phyloP scores from a whole-genome alignment of 2,329 filamentous ascomycete genomes.

The Bipolaris victoriae region DNA sequence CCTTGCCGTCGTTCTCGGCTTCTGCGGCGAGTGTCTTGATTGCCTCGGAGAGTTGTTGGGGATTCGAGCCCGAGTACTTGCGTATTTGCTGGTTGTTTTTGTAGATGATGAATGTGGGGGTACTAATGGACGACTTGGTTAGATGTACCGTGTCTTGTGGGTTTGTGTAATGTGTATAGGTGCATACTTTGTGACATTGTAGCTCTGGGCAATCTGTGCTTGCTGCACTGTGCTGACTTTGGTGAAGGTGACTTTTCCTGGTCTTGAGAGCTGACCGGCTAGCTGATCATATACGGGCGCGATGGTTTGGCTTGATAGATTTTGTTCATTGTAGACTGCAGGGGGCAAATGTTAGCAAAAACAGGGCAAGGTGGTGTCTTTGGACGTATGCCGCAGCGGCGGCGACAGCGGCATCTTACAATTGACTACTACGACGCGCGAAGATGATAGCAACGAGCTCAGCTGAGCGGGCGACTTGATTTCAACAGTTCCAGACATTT shows the following conservation, averaged over 20 bases:
- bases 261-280: slow-evolving; percentile 71
- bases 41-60: slow-evolving; percentile 70
- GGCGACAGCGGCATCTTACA: slow-evolving; percentile 66
- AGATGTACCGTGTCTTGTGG: slow-evolving; percentile 11
- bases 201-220: slow-evolving; percentile 73
- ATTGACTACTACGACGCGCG: slow-evolving; percentile 82
- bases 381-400: slow-evolving; percentile 8
- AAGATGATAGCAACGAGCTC: slow-evolving; percentile 69
- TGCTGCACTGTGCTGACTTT: slow-evolving; percentile 86
- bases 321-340: slow-evolving; percentile 87
- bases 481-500: slow-evolving; percentile 54
- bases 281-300: slow-evolving; percentile 83
- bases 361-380: slow-evolving; percentile 16
- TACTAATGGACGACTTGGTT: slow-evolving; percentile 51
- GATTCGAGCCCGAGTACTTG: slow-evolving; percentile 76
- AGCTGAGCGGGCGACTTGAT: slow-evolving; percentile 53
- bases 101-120: slow-evolving; percentile 89
- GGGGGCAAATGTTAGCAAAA: slow-evolving; percentile 30
- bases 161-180: background rate
- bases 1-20: slow-evolving; percentile 57
- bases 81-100: slow-evolving; percentile 71
- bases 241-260: slow-evolving; percentile 77
- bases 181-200: slow-evolving; percentile 70
- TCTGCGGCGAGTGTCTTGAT: slow-evolving; percentile 74
- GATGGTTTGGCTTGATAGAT: slow-evolving; percentile 81